These are phyloP conservation scores for Plasmodium vinckei DNA, from an alignment of 169 alveolate species.

Conservation along the genomic window DNA sequence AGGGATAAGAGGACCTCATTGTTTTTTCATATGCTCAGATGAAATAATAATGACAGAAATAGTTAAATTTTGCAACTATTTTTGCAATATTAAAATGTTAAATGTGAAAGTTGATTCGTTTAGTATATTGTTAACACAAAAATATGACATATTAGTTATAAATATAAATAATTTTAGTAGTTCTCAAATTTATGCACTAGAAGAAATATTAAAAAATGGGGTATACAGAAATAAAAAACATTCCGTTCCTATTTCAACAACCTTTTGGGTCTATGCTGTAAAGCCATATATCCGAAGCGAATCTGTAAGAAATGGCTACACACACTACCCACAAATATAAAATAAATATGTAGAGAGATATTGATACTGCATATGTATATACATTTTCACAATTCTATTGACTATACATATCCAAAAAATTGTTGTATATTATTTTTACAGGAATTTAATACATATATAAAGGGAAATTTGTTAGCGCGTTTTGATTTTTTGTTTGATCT, in stretches of 20 bases:
- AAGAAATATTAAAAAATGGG: constrained; percentile 61
- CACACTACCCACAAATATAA: neutral
- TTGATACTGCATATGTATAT: neutral
- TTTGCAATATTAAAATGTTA: constrained; percentile 38
- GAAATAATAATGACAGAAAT: constrained; percentile 55
- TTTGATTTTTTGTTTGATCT: constrained; percentile 69
- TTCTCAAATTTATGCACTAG: constrained; percentile 47
- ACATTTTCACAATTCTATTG: neutral
- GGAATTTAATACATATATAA: constrained; percentile 54
- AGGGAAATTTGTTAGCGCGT: constrained; percentile 54
- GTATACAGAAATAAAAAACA: constrained; percentile 42
- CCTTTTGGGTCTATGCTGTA: constrained; percentile 67
- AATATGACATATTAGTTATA: constrained; percentile 58
- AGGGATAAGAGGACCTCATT: constrained; percentile 73
- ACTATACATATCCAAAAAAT: neutral
- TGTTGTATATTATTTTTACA: neutral
- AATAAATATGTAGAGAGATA: neutral
- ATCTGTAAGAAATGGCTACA: neutral
- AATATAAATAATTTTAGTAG: constrained; percentile 58
- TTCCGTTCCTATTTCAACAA: constrained; percentile 39
- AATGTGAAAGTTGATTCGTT: constrained; percentile 54
- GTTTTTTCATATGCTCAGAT: constrained; percentile 67
- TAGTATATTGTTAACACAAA: constrained; percentile 43
- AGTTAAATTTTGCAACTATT: constrained; percentile 61
- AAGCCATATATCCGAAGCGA: constrained; percentile 57